A percentile compares a stretch with the other conserved stretches of the same genome.
Evolutionary conservation across 2,329 filamentous ascomycete genomes (phyloP).

Genomic region (Fusarium musae): DNA sequence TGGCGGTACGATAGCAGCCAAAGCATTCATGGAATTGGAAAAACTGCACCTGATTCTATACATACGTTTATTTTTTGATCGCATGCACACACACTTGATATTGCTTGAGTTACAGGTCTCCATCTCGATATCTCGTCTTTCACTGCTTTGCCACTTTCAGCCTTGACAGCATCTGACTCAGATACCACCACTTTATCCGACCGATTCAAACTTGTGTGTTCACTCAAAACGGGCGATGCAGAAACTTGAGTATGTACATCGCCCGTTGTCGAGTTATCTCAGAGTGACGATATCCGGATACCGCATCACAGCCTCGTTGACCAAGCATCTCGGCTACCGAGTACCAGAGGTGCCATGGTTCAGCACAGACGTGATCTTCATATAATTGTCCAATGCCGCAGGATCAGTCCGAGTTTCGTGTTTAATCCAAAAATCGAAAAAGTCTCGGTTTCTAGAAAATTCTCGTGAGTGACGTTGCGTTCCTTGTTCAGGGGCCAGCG

Average conservation of each 20-base stretch:
- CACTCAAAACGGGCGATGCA: not conserved
- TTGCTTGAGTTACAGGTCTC: constrained; percentile 24
- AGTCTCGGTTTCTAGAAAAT: not conserved
- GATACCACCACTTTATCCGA: constrained; percentile 12
- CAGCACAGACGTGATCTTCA: constrained; percentile 1
- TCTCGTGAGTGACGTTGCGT: not conserved
- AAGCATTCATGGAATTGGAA: not conserved
- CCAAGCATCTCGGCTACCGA: constrained; percentile 11
- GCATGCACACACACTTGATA: not conserved
- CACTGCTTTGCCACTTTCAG: constrained; percentile 32
- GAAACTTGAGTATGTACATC: not conserved
- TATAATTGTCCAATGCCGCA: not conserved
- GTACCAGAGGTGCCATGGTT: not conserved
- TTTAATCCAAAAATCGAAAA: not conserved
- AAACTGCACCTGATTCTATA: not conserved
- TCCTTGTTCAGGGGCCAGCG: constrained; percentile 22
- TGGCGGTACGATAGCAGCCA: not conserved
- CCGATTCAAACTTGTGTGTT: not conserved
- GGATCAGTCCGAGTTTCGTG: not conserved
- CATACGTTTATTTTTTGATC: not conserved
- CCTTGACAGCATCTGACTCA: constrained; percentile 36
- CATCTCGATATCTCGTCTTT: constrained; percentile 7
- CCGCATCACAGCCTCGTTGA: not conserved
- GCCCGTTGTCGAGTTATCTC: constrained; percentile 3
- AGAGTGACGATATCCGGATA: not conserved